These are phyloP conservation scores for Coemansia sp. DNA, from an alignment of 192 early-diverging fungal species.

Conservation along the genomic window DNA sequence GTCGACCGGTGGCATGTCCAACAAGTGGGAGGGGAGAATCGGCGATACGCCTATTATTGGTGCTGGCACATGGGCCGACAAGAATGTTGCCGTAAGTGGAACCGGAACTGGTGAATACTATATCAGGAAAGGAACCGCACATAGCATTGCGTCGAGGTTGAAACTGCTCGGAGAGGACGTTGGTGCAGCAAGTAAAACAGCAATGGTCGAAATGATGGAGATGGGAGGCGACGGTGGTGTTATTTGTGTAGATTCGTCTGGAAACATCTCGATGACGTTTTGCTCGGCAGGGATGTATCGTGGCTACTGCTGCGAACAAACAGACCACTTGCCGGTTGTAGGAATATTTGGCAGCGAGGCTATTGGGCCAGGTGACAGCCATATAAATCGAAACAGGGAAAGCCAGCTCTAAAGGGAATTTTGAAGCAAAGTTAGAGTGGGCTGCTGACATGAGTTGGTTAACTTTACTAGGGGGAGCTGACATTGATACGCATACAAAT, in stretches of 20 bases:
- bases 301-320: conserved; percentile 19
- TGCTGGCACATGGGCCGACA: conserved; percentile 43
- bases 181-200: conserved; percentile 9
- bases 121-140: conserved; percentile 22
- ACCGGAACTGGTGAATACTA: conserved; percentile 40
- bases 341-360: conserved; percentile 29
- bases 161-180: conserved; percentile 19
- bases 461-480: too few relatives aligned
- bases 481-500: neutral
- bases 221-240: conserved; percentile 40
- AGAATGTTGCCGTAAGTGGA: conserved; percentile 19
- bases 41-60: conserved; percentile 37
- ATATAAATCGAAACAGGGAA: conserved; percentile 2
- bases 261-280: conserved; percentile 23
- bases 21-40: conserved; percentile 39
- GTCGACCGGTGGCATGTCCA: conserved; percentile 38
- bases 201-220: conserved; percentile 27
- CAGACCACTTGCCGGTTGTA: conserved; percentile 20
- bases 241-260: conserved; percentile 22
- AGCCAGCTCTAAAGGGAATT: neutral
- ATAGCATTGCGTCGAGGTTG: conserved; percentile 25
- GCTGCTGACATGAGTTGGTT: too few relatives aligned
- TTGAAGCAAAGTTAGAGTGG: neutral
- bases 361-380: conserved; percentile 19
- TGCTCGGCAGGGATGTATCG: conserved; percentile 43